These are phyloP conservation scores for Cryphonectria radicalis DNA, from an alignment of 2,329 filamentous ascomycete genomes.

Conservation along the genomic window DNA sequence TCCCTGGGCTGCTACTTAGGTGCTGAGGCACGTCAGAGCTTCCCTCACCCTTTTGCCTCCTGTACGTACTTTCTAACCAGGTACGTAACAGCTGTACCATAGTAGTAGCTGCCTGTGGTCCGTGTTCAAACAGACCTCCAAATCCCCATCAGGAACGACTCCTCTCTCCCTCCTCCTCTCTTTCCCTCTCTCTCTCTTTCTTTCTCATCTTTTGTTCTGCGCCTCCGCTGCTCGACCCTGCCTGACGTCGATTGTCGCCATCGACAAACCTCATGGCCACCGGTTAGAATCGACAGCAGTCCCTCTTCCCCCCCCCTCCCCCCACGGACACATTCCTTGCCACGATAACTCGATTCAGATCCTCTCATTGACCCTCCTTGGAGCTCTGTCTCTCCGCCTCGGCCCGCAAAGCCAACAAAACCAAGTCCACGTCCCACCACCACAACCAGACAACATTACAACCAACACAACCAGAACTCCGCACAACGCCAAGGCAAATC, in stretches of 20 bases:
- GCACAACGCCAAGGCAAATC: neutral
- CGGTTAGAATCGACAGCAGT: constrained; percentile 14
- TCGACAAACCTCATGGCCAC: constrained; percentile 20
- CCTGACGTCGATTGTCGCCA: constrained; percentile 16
- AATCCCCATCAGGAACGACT: constrained; percentile 2
- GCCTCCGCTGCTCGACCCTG: constrained; percentile 14
- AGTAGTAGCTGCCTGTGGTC: constrained; percentile 3
- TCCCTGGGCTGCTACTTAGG: neutral
- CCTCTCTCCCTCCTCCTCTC: neutral
- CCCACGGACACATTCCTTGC: constrained; percentile 29
- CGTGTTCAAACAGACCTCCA: constrained; percentile 8
- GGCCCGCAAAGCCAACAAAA: constrained; percentile 24
- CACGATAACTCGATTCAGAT: constrained; percentile 25
- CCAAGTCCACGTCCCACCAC: constrained; percentile 12
- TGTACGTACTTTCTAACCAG: neutral
- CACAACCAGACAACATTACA: constrained; percentile 23
- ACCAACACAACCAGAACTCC: neutral
- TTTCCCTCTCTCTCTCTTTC: neutral
- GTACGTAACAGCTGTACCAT: constrained; percentile 1
- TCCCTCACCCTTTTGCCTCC: neutral
- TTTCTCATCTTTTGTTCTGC: constrained; percentile 14
- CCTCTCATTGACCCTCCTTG: constrained; percentile 32
- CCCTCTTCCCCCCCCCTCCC: neutral
- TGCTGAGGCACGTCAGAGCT: neutral
- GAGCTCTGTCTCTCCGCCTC: constrained; percentile 28